These are phyloP conservation scores for Dissophora globulifera DNA, from an alignment of 192 early-diverging fungal species.

Conservation along the genomic window DNA sequence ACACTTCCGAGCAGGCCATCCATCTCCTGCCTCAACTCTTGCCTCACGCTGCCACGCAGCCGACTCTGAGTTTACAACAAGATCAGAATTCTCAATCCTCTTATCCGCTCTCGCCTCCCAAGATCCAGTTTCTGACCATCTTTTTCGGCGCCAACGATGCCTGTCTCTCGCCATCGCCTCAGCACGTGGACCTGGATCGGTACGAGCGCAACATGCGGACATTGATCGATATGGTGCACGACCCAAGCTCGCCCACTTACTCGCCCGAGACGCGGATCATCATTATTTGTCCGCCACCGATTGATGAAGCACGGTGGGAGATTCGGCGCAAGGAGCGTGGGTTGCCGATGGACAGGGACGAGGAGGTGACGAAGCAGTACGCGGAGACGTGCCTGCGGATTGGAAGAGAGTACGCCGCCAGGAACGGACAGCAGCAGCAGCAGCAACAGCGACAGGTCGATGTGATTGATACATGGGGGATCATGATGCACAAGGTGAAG, in stretches of 20 bases:
- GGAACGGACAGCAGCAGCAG: slow-evolving; percentile 39
- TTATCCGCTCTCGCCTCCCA: slow-evolving; percentile 5
- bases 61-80: no score
- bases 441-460: slow-evolving; percentile 43
- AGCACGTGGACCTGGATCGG: slow-evolving; percentile 69
- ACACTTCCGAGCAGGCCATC: slow-evolving; percentile 71
- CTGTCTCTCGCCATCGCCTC: slow-evolving; percentile 52
- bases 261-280: slow-evolving; percentile 71
- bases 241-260: slow-evolving; percentile 61
- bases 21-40: slow-evolving; percentile 66
- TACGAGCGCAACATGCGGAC: slow-evolving; percentile 70
- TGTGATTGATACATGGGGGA: slow-evolving; percentile 32
- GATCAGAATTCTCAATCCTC: slow-evolving; percentile 2
- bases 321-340: slow-evolving; percentile 40
- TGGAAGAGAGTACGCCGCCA: slow-evolving; percentile 44
- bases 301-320: slow-evolving; percentile 66
- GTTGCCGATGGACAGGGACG: slow-evolving; percentile 40
- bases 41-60: slow-evolving; percentile 32
- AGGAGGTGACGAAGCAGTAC: slow-evolving; percentile 60
- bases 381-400: slow-evolving; percentile 57
- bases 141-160: slow-evolving; percentile 91
- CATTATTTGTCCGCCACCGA: slow-evolving; percentile 76
- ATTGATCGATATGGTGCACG: slow-evolving; percentile 67
- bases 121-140: slow-evolving; percentile 71
- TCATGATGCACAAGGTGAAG: slow-evolving; percentile 13